phyloP scores from a whole-genome alignment of 352 stramenopile genomes.

The Phytophthora cajani region DNA sequence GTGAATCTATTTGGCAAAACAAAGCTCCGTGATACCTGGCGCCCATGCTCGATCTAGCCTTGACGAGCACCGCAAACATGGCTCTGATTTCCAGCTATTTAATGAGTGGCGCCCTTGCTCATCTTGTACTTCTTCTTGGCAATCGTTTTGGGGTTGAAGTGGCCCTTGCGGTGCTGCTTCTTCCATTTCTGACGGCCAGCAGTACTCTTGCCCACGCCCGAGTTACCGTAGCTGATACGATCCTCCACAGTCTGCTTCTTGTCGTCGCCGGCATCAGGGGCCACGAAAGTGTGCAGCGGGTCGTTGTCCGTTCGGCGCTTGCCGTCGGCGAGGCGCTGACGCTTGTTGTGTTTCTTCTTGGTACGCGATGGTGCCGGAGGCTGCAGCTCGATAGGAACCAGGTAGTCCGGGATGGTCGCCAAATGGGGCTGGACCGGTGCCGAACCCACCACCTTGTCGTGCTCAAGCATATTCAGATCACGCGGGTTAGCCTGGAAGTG shows the following conservation, averaged over 20 bases:
- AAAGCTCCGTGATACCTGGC: slow-evolving; percentile 25
- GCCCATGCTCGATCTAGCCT: neutral
- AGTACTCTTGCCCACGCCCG: slow-evolving; percentile 92
- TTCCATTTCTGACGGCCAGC: slow-evolving; percentile 96
- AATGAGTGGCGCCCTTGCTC: slow-evolving; percentile 68
- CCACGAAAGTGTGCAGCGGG: slow-evolving; percentile 95
- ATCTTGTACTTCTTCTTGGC: slow-evolving; percentile 87
- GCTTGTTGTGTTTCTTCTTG: slow-evolving; percentile 80
- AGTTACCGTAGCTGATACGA: slow-evolving; percentile 90
- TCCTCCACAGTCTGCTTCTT: slow-evolving; percentile 75
- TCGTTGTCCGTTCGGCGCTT: slow-evolving; percentile 95
- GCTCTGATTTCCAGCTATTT: slow-evolving; percentile 31
- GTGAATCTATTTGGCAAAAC: slow-evolving; percentile 55
- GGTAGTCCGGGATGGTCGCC: slow-evolving; percentile 96
- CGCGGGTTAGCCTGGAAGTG: slow-evolving; percentile 98
- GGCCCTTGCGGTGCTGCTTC: slow-evolving; percentile 87
- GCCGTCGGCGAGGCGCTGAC: slow-evolving; percentile 61
- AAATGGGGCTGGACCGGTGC: slow-evolving; percentile 96
- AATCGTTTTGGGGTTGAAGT: slow-evolving; percentile 93
- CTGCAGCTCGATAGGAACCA: slow-evolving; percentile 96
- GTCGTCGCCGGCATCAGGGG: slow-evolving; percentile 55
- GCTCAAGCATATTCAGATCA: slow-evolving; percentile 94
- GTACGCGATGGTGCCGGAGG: slow-evolving; percentile 72
- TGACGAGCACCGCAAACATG: slow-evolving; percentile 3
- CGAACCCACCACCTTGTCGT: slow-evolving; percentile 96